Evolutionary conservation across 1,284 basidiomycete species (phyloP).

Genomic region (Sanghuangporus sanghuang): DNA sequence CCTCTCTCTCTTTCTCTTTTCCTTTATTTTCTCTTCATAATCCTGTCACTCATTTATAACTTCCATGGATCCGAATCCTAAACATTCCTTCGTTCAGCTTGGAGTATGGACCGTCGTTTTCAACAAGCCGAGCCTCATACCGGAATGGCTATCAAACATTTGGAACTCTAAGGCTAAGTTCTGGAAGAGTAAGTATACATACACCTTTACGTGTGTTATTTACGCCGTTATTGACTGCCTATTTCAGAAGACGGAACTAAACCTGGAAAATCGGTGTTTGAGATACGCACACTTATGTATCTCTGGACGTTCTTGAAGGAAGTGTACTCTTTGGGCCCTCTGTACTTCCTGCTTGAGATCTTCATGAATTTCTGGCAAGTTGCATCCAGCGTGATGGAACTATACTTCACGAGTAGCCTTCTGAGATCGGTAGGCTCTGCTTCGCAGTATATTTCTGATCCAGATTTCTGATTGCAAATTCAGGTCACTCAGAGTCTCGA

Average conservation of each 20-base stretch:
- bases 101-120: slow-evolving; percentile 1
- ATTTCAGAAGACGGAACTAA: background rate
- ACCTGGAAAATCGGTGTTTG: background rate
- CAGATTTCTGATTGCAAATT: background rate
- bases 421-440: background rate
- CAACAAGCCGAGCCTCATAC: background rate
- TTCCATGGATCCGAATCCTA: background rate
- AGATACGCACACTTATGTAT: background rate
- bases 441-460: background rate
- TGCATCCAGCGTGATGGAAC: background rate
- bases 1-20: too few species aligned
- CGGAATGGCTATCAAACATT: background rate
- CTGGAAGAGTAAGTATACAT: background rate
- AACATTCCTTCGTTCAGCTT: background rate
- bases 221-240: background rate
- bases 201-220: background rate
- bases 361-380: background rate
- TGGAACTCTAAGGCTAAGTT: background rate
- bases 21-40: too few species aligned
- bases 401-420: background rate
- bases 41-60: background rate
- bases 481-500: background rate
- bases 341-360: background rate
- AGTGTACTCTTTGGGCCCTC: background rate
- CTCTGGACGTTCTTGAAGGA: slow-evolving; percentile 1